These are phyloP conservation scores for Phytopythium aichiense DNA, from an alignment of 352 stramenopile genomes.

Conservation along the genomic window DNA sequence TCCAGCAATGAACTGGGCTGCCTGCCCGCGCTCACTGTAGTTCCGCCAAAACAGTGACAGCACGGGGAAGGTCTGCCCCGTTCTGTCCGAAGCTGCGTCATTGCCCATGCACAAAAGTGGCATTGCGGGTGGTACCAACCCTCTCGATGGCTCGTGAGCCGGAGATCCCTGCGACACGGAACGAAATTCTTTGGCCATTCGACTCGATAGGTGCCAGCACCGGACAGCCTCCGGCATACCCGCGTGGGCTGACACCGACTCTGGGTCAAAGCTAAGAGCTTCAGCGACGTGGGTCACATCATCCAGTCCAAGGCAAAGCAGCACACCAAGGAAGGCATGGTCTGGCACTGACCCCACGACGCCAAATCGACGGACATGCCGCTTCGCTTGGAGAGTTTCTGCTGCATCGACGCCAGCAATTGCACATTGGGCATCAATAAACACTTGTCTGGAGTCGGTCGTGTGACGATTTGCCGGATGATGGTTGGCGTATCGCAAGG, in stretches of 20 bases:
- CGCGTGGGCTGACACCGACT: not conserved
- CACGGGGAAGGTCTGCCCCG: constrained; percentile 23
- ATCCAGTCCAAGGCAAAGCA: constrained; percentile 41
- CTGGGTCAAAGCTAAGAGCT: constrained; percentile 9
- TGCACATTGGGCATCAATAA: constrained; percentile 39
- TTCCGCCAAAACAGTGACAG: constrained; percentile 42
- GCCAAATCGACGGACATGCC: constrained; percentile 25
- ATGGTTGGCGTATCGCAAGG: constrained; percentile 27
- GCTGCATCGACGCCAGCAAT: constrained; percentile 26
- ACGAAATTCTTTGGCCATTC: constrained; percentile 38
- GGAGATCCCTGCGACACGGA: constrained; percentile 5
- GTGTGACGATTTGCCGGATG: constrained; percentile 24
- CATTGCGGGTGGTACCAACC: constrained; percentile 10
- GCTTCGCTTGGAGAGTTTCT: constrained; percentile 23
- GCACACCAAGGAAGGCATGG: constrained; percentile 33
- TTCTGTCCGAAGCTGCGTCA: constrained; percentile 11
- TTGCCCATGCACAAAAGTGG: constrained; percentile 26
- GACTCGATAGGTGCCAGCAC: constrained; percentile 50
- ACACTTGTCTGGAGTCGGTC: constrained; percentile 4
- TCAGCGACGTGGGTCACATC: constrained; percentile 30
- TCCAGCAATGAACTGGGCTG: constrained; percentile 26
- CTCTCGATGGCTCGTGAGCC: not conserved
- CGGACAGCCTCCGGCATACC: constrained; percentile 34
- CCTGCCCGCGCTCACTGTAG: constrained; percentile 32
- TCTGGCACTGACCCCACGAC: constrained; percentile 34